A percentile compares a stretch with the other conserved stretches of the same genome.
Conservation (phyloP, 1,284 basidiomycete genomes). For the Fomes fomentarius region DNA sequence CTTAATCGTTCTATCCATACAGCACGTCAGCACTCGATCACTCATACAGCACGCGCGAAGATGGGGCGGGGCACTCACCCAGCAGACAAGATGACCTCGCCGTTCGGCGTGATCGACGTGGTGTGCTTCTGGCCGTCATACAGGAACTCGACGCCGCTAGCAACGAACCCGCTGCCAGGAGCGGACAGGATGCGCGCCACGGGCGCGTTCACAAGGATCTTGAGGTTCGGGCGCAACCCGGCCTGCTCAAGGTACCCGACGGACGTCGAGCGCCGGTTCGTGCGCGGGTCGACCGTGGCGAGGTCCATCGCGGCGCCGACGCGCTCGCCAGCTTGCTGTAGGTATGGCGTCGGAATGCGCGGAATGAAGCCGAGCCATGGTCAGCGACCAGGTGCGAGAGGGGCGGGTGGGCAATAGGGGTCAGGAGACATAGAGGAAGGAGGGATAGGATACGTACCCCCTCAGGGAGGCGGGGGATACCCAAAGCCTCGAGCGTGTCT, state of each 20-base stretch:
- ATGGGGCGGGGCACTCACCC: constrained; percentile 23
- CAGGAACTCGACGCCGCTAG: constrained; percentile 39
- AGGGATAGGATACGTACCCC: background rate
- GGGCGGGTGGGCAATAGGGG: too few relatives aligned
- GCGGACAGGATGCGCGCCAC: constrained; percentile 19
- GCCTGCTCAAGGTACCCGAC: constrained; percentile 21
- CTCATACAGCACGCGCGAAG: background rate
- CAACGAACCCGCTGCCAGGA: constrained; percentile 17
- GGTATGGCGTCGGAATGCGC: too few relatives aligned
- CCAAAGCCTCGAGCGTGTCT: constrained; percentile 5
- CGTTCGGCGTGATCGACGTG: constrained; percentile 27
- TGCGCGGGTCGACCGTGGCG: constrained; percentile 9
- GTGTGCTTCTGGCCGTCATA: constrained; percentile 27
- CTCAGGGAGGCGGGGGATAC: constrained; percentile 1
- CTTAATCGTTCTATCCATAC: constrained; percentile 28
- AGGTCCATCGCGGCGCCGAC: constrained; percentile 1
- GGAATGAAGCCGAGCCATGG: too few relatives aligned
- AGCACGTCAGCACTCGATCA: background rate
- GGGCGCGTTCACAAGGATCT: constrained; percentile 22
- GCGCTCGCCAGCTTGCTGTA: constrained; percentile 3
- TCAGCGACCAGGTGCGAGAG: too few relatives aligned
- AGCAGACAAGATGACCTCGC: constrained; percentile 43
- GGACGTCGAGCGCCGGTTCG: constrained; percentile 9
- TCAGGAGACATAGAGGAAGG: too few relatives aligned
- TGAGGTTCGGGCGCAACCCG: constrained; percentile 22